Evolutionary conservation across 2,329 filamentous ascomycete genomes (phyloP).

Genomic region (Paecilomyces sp.): DNA sequence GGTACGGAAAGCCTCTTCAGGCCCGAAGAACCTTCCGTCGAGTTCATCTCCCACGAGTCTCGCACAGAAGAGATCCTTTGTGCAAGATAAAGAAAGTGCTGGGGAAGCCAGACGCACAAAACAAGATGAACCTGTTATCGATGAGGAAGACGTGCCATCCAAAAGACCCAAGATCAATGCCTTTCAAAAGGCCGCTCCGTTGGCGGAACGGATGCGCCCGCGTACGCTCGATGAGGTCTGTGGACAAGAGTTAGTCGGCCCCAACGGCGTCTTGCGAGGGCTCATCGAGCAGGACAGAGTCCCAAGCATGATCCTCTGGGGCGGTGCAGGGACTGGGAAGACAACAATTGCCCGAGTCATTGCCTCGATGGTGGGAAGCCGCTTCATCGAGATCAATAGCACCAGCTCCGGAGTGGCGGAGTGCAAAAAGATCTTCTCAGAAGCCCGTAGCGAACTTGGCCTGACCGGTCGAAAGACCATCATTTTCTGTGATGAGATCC

Average conservation of each 20-base stretch:
- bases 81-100: conserved; percentile 15
- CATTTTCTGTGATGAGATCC: conserved; percentile 96
- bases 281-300: conserved; percentile 80
- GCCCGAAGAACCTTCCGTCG: conserved; percentile 15
- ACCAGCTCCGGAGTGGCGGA: conserved; percentile 82
- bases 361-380: conserved; percentile 69
- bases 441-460: conserved; percentile 70
- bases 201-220: conserved; percentile 92
- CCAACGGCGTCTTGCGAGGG: conserved; percentile 72
- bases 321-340: conserved; percentile 43
- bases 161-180: conserved; percentile 63
- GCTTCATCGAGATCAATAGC: conserved; percentile 94
- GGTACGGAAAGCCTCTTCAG: conserved; percentile 29
- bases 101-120: conserved; percentile 16
- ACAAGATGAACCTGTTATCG: conserved; percentile 12
- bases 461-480: conserved; percentile 88
- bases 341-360: conserved; percentile 81
- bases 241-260: conserved; percentile 86
- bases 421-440: conserved; percentile 84
- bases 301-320: conserved; percentile 90
- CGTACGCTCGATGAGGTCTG: conserved; percentile 74
- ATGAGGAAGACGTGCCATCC: conserved; percentile 35
- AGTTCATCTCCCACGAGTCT: conserved; percentile 19
- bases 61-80: conserved; percentile 25
- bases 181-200: conserved; percentile 64